Evolutionary conservation across 2,329 filamentous ascomycete genomes (phyloP).

Genomic region (Dactylonectria macrodidyma): DNA sequence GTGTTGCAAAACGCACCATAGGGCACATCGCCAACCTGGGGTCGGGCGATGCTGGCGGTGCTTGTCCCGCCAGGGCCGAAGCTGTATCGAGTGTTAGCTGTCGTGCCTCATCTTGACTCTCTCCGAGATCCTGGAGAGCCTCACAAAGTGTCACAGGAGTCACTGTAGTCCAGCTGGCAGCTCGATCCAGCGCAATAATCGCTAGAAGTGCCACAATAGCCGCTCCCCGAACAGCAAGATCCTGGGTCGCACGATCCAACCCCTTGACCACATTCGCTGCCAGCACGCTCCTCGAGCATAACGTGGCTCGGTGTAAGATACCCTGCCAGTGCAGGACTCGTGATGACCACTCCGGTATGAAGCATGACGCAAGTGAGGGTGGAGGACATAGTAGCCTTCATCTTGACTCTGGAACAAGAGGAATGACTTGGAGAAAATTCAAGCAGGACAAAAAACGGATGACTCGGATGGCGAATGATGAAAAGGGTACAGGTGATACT

Average conservation of each 20-base stretch:
- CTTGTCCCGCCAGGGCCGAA: conserved; percentile 50
- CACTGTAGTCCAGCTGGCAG: conserved; percentile 58
- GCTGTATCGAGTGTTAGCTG: conserved; percentile 43
- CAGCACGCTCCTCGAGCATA: conserved; percentile 39
- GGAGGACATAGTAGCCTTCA: conserved; percentile 37
- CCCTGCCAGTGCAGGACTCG: conserved; percentile 38
- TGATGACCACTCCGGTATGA: conserved; percentile 35
- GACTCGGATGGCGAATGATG: conserved; percentile 29
- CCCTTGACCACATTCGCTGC: conserved; percentile 52
- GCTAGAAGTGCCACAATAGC: conserved; percentile 54
- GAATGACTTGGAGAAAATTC: not conserved
- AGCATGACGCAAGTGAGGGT: conserved; percentile 38
- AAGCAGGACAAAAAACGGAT: conserved; percentile 31
- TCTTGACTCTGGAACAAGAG: conserved; percentile 14
- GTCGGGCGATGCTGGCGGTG: conserved; percentile 52
- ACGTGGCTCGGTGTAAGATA: conserved; percentile 33
- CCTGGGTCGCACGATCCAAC: conserved; percentile 53
- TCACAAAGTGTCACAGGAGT: conserved; percentile 60
- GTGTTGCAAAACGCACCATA: conserved; percentile 51
- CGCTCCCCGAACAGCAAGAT: conserved; percentile 55
- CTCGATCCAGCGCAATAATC: conserved; percentile 56
- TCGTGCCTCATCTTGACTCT: not conserved
- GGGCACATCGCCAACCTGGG: conserved; percentile 52
- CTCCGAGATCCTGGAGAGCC: conserved; percentile 34
- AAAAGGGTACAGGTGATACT: conserved; percentile 18